These are phyloP conservation scores for Harrya chromipes DNA, from an alignment of 768 basidiomycete species.

Conservation along the genomic window DNA sequence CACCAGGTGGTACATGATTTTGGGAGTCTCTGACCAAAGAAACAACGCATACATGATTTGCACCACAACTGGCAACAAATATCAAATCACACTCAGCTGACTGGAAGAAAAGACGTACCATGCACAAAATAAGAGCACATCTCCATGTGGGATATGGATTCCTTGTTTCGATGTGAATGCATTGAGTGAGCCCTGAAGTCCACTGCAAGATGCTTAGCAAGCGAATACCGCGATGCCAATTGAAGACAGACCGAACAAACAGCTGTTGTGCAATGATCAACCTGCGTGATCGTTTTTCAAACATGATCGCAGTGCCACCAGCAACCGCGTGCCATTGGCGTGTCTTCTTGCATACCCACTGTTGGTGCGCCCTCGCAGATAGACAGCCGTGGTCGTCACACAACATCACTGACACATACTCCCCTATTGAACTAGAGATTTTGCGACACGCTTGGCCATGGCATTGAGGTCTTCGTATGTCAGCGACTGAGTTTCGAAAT, in stretches of 20 bases:
- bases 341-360: slow-evolving; percentile 63
- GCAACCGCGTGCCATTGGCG: slow-evolving; percentile 79
- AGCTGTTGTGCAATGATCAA: slow-evolving; percentile 78
- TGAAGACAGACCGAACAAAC: slow-evolving; percentile 64
- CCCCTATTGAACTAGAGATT: too few relatives aligned
- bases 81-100: neutral
- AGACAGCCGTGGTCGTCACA: slow-evolving; percentile 55
- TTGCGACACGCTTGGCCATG: too few relatives aligned
- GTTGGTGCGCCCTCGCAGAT: slow-evolving; percentile 59
- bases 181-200: slow-evolving; percentile 89
- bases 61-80: slow-evolving; percentile 50
- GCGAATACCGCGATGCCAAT: neutral
- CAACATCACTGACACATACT: slow-evolving; percentile 23
- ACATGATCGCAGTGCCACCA: slow-evolving; percentile 70
- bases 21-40: slow-evolving; percentile 79
- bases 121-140: slow-evolving; percentile 74
- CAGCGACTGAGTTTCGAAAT: too few relatives aligned
- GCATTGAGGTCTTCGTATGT: too few relatives aligned
- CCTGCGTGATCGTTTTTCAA: slow-evolving; percentile 67
- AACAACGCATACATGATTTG: slow-evolving; percentile 85
- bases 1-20: slow-evolving; percentile 73
- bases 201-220: slow-evolving; percentile 42
- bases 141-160: slow-evolving; percentile 77
- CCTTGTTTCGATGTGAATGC: slow-evolving; percentile 64
- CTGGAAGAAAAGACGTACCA: slow-evolving; percentile 44